Base-by-base conservation (phyloP, 148 eudicot genomes). In the Fagopyrum homotropicum region DNA sequence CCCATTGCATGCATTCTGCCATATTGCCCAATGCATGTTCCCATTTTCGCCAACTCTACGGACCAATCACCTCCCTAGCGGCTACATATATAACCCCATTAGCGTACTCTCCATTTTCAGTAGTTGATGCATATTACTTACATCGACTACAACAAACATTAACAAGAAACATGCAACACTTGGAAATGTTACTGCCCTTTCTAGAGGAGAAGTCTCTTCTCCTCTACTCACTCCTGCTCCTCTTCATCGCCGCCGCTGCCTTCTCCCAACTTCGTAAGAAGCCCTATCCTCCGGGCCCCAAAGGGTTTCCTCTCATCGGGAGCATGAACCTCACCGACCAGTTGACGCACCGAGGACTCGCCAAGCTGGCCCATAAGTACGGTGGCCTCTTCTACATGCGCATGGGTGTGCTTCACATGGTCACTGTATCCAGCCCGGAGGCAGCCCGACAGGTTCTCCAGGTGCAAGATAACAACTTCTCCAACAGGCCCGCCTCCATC, bases 281-380 rank as follows among this genome's bases (percentile, higher is more conserved):
- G 70, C 88, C 81, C 0, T 82, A 73, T 12, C 93, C 91, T 11
- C 93, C 89, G 0, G 91, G 91, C 29, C 93, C 91, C 0, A 83
- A 16, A 16, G 93, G 93, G 9, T 82, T 81, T 8, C 93, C 93
- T 0, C 0, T 89, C 6, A 86, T 89, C 29, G 93, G 93, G 0
- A 89, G 86, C 84, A 87, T 89, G 93, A 15, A 72, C 77, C 82
- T 88, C 85, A 89, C 88, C 91, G 86, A 83, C 86, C 83, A 87
- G 57, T 79, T 89, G 2, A 87, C 91, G 19, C 93, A 89, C 66
- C 85, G 83, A 0, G 85, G 83, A 4, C 77, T 85, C 0, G 82
- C 83, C 69, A 61, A 35, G 7, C 73, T 85, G 6, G 81, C 83
- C 0, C 68, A 80, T 9, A 17, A 76, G 48, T 86, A 90, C 57